Conservation (phyloP, 305 asterid genomes). For the Fraxinus nigra region DNA sequence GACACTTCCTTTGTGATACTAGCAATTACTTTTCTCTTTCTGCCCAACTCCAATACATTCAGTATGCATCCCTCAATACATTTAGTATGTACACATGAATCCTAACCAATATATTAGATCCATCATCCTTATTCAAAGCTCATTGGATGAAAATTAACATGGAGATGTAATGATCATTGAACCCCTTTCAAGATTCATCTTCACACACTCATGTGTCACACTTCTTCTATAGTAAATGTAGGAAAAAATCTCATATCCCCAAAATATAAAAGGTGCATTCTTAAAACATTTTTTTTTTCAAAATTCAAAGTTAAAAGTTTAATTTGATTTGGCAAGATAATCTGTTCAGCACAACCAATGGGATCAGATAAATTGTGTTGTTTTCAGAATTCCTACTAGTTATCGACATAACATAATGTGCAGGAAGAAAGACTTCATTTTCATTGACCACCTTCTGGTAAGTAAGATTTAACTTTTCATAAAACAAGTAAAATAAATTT, state of each 20-base stretch:
- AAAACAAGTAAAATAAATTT: not conserved
- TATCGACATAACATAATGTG: constrained; percentile 15
- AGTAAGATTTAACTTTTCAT: not conserved
- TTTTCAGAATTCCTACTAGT: not conserved
- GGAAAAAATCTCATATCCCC: not conserved
- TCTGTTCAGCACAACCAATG: not conserved
- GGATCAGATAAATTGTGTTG: not conserved
- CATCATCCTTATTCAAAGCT: not conserved
- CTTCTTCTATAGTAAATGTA: not conserved
- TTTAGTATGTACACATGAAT: not conserved
- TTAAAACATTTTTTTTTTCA: not conserved
- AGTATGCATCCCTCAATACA: not conserved
- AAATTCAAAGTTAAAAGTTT: not conserved
- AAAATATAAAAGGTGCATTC: not conserved
- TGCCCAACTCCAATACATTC: not conserved
- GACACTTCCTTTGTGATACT: not conserved
- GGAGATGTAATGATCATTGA: not conserved
- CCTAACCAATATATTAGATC: not conserved
- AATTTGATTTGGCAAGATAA: not conserved
- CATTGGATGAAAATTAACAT: not conserved
- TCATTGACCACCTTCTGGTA: not conserved
- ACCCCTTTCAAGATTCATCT: not conserved
- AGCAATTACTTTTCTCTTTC: not conserved
- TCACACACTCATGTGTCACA: not conserved
- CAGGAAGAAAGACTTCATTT: not conserved